Base-by-base conservation (phyloP, 73 alveolate species). In the Stentor coeruleus region DNA sequence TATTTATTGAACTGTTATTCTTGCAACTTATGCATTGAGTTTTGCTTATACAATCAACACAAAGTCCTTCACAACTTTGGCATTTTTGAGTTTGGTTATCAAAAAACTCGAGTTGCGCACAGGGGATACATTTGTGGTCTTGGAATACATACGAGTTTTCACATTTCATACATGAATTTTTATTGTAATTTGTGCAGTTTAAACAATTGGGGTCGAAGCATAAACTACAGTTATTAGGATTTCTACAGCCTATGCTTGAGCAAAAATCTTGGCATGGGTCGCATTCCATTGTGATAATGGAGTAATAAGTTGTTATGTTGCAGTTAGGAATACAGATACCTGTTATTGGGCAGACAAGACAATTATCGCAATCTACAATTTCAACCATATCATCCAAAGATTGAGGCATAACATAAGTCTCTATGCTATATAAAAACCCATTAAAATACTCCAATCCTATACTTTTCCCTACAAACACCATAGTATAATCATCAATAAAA, bases 201-300 rank as follows among this genome's bases (percentile, higher is more conserved):
- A 49, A 11, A 20, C 66, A 49, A 20, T 49, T 49, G 6, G 66
- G 20, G 20, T 49, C 66, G 6, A 11, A 6, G 20, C 66, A 49
- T 49, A 49, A 49, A 11, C 66, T 11, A 49, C 66, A 49, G 66
- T 49, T 49, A 11, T 49, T 20, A 20, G 66, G 20, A 49, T 49
- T 49, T 49, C 66, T 49, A 49, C 66, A 49, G 66, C 66, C 66
- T 49, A n/a, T n/a, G n/a, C 66, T 49, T 49, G 66, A 11, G 66
- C 66, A 49, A 20, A 20, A 49, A 11, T 49, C 66, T 49, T 6
- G 20, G 20, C 66, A 49, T 6, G 6, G 6, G 6, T 49, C 66
- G 66, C 66, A 49, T n/a, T n/a, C n/a, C n/a, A n/a, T n/a, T n/a
- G n/a, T n/a, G n/a, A n/a, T n/a, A n/a, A n/a, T n/a, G n/a, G n/a